These are phyloP conservation scores for Fusarium tuaranense DNA, from an alignment of 2,329 filamentous ascomycete species.

Conservation along the genomic window DNA sequence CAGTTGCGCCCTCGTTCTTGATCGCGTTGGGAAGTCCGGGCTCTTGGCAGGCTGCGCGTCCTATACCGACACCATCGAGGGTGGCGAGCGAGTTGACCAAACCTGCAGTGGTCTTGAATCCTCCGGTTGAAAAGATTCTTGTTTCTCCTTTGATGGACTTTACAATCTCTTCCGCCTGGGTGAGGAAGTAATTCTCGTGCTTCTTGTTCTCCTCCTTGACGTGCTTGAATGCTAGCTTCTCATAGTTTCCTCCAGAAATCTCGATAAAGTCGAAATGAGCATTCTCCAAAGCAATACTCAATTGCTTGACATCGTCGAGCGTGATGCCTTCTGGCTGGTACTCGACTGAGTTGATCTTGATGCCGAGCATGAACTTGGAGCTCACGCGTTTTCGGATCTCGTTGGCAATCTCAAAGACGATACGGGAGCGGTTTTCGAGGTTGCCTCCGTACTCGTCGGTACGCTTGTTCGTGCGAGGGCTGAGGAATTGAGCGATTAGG, in stretches of 20 bases:
- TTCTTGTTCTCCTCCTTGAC: conserved; percentile 64
- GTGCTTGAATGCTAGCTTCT: conserved; percentile 62
- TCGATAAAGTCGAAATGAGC: conserved; percentile 68
- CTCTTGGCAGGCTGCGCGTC: conserved; percentile 20
- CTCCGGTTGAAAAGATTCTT: conserved; percentile 30
- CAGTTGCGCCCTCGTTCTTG: background rate
- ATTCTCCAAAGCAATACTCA: conserved; percentile 59
- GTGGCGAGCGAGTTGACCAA: conserved; percentile 26
- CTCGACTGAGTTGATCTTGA: conserved; percentile 67
- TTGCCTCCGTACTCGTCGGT: conserved; percentile 62
- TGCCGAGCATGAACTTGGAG: conserved; percentile 57
- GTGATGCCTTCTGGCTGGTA: conserved; percentile 64
- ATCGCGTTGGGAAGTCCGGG: conserved; percentile 12
- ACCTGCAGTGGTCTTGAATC: conserved; percentile 19
- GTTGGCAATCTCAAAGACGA: conserved; percentile 56
- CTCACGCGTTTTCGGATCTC: conserved; percentile 60
- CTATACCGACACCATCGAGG: conserved; percentile 25
- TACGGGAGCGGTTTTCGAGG: conserved; percentile 57
- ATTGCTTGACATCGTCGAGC: conserved; percentile 60
- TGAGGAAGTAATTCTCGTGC: conserved; percentile 68
- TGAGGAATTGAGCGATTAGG: conserved; percentile 62
- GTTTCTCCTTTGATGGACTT: conserved; percentile 27
- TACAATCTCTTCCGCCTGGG: conserved; percentile 65
- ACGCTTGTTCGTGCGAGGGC: conserved; percentile 58
- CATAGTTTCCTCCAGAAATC: conserved; percentile 69